Base-by-base conservation (phyloP, 495 filamentous ascomycete genomes). In the Tuber aestivum region DNA sequence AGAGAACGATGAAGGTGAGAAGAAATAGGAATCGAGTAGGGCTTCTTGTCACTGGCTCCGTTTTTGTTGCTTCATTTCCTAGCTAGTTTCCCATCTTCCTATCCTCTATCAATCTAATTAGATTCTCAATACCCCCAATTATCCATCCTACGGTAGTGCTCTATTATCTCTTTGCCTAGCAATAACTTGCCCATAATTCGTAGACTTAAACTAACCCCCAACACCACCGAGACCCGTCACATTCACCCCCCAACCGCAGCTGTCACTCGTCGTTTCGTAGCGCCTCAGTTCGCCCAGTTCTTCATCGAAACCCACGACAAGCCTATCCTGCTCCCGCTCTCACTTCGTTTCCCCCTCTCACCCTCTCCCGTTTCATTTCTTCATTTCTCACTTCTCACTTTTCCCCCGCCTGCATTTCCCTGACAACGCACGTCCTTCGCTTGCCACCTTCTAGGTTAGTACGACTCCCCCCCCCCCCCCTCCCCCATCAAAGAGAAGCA, bases 381-480 rank as follows among this genome's bases (percentile, higher is more conserved):
- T 65, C 70, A 79, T 69, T 78, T 79, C 72, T 79, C 78, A 79
- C 76, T 79, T 79, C 77, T 79, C 78, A 79, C 78, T 79, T 79
- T 79, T 79, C 70, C 70, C 77, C 61, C 61, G 72, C 72, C 40
- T 45, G 61, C 56, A 72, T 75, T 74, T 74, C 69, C 76, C 70
- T 79, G 78, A 79, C 78, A 79, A 79, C 78, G 72, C 78, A 79
- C 70, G 72, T 72, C 70, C 69, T 71, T 75, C 27, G 56, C 56
- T 65, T 65, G 56, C 56, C 76, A 72, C 72, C 73, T 44, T 75
- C 73, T 78, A 69, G 41, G 73, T 44, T 78, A 70, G 73, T 78
- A 56, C 70, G n/a, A 35, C n/a, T n/a, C n/a, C n/a, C n/a, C n/a
- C n/a, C n/a, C 41, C 75, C 70, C 27, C 50, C 48, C 38, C 72